Evolutionary conservation across 1,284 basidiomycete species (phyloP).

Genomic region (Boletus chippewaensis): DNA sequence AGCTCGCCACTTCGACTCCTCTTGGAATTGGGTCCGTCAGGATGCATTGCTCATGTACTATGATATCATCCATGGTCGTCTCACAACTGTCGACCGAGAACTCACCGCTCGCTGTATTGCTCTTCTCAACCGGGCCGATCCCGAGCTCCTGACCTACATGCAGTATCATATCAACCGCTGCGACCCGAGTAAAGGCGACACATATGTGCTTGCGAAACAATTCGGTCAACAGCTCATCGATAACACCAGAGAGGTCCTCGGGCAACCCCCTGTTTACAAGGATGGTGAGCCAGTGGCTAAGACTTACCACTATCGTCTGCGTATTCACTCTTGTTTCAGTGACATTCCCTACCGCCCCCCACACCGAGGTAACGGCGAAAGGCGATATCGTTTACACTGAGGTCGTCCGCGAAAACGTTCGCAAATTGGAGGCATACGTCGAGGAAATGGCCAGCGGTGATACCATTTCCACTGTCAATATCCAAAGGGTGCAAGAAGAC

Average conservation of each 20-base stretch:
- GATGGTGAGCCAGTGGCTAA: conserved; percentile 59
- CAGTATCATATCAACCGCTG: conserved; percentile 89
- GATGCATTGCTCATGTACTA: conserved; percentile 95
- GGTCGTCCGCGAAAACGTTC: conserved; percentile 90
- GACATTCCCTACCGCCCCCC: conserved; percentile 96
- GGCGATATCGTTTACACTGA: conserved; percentile 95
- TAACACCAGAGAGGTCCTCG: conserved; percentile 83
- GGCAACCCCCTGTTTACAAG: conserved; percentile 84
- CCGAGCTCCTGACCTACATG: conserved; percentile 88
- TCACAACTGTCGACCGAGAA: conserved; percentile 89
- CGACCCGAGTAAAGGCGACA: conserved; percentile 81
- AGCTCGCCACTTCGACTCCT: conserved; percentile 95
- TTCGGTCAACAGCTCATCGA: conserved; percentile 95
- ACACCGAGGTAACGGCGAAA: conserved; percentile 87
- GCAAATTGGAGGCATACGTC: conserved; percentile 97
- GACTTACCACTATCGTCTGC: background rate
- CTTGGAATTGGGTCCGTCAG: conserved; percentile 99
- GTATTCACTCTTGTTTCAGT: conserved; percentile 43
- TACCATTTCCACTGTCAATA: conserved; percentile 79
- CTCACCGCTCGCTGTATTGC: conserved; percentile 97
- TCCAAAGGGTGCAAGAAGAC: conserved; percentile 95
- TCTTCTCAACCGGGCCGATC: conserved; percentile 96
- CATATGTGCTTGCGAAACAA: conserved; percentile 90
- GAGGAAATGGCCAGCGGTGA: conserved; percentile 98
- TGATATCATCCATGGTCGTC: conserved; percentile 92